Evolutionary conservation across 805 yeast genomes (phyloP).

Genomic region (Cyberlindnera lachancei): DNA sequence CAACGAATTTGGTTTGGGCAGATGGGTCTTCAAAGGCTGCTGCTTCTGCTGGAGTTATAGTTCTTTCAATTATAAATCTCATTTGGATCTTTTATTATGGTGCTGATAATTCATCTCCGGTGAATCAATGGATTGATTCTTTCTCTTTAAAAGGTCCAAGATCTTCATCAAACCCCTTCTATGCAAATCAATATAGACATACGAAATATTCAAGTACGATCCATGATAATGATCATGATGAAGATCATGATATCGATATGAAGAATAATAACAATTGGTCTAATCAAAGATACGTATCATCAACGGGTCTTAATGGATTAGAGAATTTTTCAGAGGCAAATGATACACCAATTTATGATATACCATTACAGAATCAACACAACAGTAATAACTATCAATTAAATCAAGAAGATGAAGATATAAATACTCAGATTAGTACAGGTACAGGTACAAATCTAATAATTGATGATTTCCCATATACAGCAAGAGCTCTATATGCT

Average conservation of each 20-base stretch:
- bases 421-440: slow-evolving; percentile 16
- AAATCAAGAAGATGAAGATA: slow-evolving; percentile 4
- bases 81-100: slow-evolving; percentile 89
- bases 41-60: slow-evolving; percentile 87
- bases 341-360: slow-evolving; percentile 15
- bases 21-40: slow-evolving; percentile 63
- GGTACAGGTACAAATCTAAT: slow-evolving; percentile 18
- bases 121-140: slow-evolving; percentile 78
- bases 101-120: slow-evolving; percentile 81
- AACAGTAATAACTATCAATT: too few relatives aligned
- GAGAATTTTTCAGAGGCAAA: slow-evolving; percentile 37
- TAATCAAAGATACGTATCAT: slow-evolving; percentile 32
- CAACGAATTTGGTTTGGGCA: slow-evolving; percentile 71
- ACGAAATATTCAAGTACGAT: slow-evolving; percentile 6
- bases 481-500: slow-evolving; percentile 79
- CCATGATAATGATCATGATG: too few relatives aligned
- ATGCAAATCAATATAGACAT: neutral
- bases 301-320: slow-evolving; percentile 53
- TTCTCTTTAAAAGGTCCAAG: slow-evolving; percentile 52
- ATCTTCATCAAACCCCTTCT: slow-evolving; percentile 24
- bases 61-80: slow-evolving; percentile 72
- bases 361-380: too few relatives aligned
- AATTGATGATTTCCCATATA: slow-evolving; percentile 59
- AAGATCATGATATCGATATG: slow-evolving; percentile 7
- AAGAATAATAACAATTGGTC: slow-evolving; percentile 13